Evolutionary conservation across 192 early-diverging fungal genomes (phyloP), one percentile per base, ranked within the genome.

Genomic region (Coemansia sp.): DNA sequence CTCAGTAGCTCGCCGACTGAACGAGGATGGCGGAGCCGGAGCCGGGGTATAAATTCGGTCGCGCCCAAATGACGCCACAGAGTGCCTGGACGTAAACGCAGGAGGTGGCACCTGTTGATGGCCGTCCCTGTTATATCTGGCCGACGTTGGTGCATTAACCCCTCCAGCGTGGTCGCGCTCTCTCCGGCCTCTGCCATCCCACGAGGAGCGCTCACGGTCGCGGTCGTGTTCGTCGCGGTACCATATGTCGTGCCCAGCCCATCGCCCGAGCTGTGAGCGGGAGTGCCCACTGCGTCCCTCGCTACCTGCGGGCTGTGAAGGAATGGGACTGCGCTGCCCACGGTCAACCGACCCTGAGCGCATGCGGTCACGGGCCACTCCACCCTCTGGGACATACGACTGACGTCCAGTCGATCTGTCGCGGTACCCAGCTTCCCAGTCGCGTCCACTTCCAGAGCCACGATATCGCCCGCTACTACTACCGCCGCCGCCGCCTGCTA

Each of bases 1-100:
- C 50, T 78, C 67, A 10, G 76, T 74, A 3, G 67, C 63, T 45
- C 76, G 55, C 24, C 76, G 63, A 15, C 36, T 67, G 42, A 69
- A 78, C 15, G 29, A 32, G 13, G 55, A 31, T 17, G 55, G 55
- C 7, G 55, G 68, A 24, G 63, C 34, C 38, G 64, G 74, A 7
- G 72, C 45, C 20, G 72, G 27, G 27, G 60, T 45, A 12, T 24
- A 63, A 15, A 24, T 55, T 19, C 41, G 67, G 39, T 46, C 46
- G 8, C 68, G 68, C 8, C 42, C 19, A 53, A 64, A 61, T n/a
- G 68, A 48, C 11, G 62, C 32, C 12, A 56, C 27, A 36, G 62
- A 69, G 58, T 67, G 69, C 40, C 70, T 63, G 17, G 69, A 68
- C 10, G 44, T 27, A 38, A 68, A 62, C 34, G 50, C 39, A 19